Evolutionary conservation across 257 asterid species (phyloP).

Genomic region (Nicotiana benthamiana): DNA sequence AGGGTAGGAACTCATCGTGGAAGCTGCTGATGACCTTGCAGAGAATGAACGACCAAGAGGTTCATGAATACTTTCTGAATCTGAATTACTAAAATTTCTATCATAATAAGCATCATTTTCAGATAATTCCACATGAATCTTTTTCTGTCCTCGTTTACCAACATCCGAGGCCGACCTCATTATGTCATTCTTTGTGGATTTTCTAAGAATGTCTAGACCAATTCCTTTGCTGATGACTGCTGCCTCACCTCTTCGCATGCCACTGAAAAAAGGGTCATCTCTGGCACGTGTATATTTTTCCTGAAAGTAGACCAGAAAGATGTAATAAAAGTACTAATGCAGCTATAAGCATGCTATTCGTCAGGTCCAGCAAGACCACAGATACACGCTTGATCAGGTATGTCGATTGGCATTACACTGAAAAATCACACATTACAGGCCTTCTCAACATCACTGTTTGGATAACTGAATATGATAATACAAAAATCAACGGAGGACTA

Average conservation of each 20-base stretch:
- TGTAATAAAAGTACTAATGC: not conserved
- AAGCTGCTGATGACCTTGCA: constrained; percentile 50
- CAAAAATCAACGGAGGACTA: not conserved
- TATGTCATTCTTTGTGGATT: constrained; percentile 15
- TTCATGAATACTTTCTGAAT: constrained; percentile 43
- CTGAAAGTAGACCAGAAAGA: constrained; percentile 2
- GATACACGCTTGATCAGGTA: not conserved
- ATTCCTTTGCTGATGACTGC: constrained; percentile 26
- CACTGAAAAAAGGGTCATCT: constrained; percentile 54
- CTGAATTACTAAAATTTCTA: constrained; percentile 28
- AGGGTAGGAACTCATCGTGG: constrained; percentile 31
- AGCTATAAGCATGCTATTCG: not conserved
- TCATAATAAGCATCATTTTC: constrained; percentile 18
- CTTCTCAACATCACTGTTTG: not conserved
- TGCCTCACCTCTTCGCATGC: constrained; percentile 67
- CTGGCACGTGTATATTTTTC: constrained; percentile 45
- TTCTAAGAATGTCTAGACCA: constrained; percentile 32
- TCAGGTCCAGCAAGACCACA: not conserved
- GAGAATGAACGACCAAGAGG: constrained; percentile 49
- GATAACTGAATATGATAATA: not conserved
- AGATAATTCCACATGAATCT: constrained; percentile 7
- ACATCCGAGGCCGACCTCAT: constrained; percentile 46
- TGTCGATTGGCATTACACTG: not conserved
- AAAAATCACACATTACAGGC: not conserved
- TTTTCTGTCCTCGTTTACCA: constrained; percentile 33